Conservation (phyloP, 2,329 filamentous ascomycete genomes). For the Fusarium napiforme region DNA sequence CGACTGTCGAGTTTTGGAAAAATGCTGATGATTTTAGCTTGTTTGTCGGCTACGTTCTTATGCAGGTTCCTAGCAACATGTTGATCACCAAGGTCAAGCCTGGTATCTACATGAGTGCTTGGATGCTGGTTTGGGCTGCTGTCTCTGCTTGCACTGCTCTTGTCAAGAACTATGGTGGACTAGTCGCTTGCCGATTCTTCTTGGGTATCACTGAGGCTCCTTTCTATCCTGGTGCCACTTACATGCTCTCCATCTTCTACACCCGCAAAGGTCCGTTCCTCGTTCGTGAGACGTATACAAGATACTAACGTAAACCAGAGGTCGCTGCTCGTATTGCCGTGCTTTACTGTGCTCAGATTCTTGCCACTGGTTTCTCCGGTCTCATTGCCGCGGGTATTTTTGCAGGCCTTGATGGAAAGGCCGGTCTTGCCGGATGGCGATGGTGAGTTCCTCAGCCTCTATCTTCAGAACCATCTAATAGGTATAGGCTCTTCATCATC, state of each 20-base stretch:
- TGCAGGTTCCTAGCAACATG: conserved; percentile 56
- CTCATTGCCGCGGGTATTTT: conserved; percentile 71
- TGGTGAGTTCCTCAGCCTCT: conserved; percentile 52
- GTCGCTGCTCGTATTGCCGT: conserved; percentile 70
- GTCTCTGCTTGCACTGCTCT: conserved; percentile 52
- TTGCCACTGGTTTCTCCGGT: conserved; percentile 75
- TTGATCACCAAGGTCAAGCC: conserved; percentile 55
- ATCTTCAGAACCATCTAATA: neutral
- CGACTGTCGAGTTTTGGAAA: accelerated
- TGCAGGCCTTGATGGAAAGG: conserved; percentile 50
- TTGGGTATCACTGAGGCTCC: conserved; percentile 54
- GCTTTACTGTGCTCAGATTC: conserved; percentile 68
- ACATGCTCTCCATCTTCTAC: conserved; percentile 50
- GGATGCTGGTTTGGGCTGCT: conserved; percentile 56
- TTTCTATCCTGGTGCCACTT: conserved; percentile 54
- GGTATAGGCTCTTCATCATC: conserved; percentile 52
- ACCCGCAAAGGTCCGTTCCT: conserved; percentile 44
- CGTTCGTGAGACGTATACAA: accelerated
- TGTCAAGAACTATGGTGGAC: conserved; percentile 49
- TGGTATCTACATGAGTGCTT: conserved; percentile 55
- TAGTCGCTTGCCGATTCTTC: conserved; percentile 53
- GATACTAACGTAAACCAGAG: conserved; percentile 59
- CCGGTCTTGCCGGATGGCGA: conserved; percentile 69
- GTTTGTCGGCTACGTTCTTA: conserved; percentile 57
- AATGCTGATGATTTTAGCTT: conserved; percentile 37